Conservation (phyloP, 139 green algal genomes). For the Eudorina sp. region DNA sequence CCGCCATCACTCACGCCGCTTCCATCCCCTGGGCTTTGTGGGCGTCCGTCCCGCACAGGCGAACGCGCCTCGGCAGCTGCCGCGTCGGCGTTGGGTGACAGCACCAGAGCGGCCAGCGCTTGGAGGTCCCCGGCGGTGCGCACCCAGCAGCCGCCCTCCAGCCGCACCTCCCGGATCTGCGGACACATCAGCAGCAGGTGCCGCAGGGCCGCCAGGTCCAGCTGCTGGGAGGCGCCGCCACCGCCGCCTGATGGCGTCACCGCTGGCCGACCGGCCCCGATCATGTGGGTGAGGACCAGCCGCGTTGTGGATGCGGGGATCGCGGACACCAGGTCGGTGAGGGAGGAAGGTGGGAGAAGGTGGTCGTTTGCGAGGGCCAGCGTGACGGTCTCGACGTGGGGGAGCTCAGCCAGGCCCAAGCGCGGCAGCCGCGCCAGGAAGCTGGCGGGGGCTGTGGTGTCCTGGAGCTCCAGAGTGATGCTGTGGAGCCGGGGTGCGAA, state of each 20-base stretch:
- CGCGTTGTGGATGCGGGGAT: neutral
- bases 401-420: neutral
- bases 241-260: neutral
- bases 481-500: neutral
- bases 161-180: neutral
- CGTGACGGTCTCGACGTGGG: neutral
- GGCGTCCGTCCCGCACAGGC: too few species aligned
- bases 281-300: neutral
- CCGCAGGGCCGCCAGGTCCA: neutral
- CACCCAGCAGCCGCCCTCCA: slow-evolving; percentile 8
- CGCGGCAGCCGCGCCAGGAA: neutral
- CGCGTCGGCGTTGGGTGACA: neutral
- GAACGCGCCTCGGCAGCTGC: too few species aligned
- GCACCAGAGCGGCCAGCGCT: neutral
- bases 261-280: neutral
- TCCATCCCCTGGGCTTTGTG: too few species aligned
- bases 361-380: neutral
- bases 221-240: too few species aligned
- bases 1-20: neutral
- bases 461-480: neutral
- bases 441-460: neutral
- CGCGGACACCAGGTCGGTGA: neutral
- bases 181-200: slow-evolving; percentile 10
- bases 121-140: neutral
- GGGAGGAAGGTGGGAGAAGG: neutral